phyloP scores from a whole-genome alignment of 2,329 filamentous ascomycete species.

The Penicillium corylophilum region DNA sequence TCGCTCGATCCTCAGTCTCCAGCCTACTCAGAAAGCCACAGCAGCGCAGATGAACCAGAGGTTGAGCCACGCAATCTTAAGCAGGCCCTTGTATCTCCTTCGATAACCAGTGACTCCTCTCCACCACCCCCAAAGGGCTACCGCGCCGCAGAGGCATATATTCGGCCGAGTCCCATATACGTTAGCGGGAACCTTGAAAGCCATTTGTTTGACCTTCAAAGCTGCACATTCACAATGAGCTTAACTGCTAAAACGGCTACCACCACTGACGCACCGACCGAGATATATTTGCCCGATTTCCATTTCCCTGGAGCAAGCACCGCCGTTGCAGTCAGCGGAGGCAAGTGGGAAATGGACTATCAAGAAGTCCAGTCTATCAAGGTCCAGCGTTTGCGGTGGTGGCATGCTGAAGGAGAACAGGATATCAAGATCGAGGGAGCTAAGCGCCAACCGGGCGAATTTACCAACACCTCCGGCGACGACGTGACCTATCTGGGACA shows the following conservation, averaged over 20 bases:
- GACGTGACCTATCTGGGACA: conserved; percentile 76
- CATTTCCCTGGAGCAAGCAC: conserved; percentile 80
- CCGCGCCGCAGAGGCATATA: conserved; percentile 88
- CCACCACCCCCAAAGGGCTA: conserved; percentile 66
- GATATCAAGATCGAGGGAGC: conserved; percentile 72
- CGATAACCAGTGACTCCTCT: conserved; percentile 57
- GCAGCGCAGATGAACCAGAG: conserved; percentile 44
- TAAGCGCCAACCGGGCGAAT: conserved; percentile 55
- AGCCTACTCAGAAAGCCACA: conserved; percentile 54
- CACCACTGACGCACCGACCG: conserved; percentile 67
- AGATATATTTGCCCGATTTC: conserved; percentile 84
- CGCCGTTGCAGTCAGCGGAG: conserved; percentile 72
- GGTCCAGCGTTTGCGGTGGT: conserved; percentile 82
- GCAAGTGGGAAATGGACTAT: conserved; percentile 82
- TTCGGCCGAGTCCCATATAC: conserved; percentile 76
- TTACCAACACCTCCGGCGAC: conserved; percentile 57
- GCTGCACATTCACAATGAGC: conserved; percentile 72
- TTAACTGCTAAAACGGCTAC: conserved; percentile 63
- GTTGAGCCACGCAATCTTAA: conserved; percentile 77
- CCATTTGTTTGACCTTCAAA: conserved; percentile 79
- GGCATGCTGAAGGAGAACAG: conserved; percentile 86
- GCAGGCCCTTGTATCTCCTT: conserved; percentile 59
- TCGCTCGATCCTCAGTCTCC: conserved; percentile 46
- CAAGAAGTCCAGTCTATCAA: conserved; percentile 68
- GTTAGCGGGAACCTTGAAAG: conserved; percentile 69